These are phyloP conservation scores for Aspergillus sclerotiicarbonarius DNA, from an alignment of 495 filamentous ascomycete genomes.

Conservation along the genomic window DNA sequence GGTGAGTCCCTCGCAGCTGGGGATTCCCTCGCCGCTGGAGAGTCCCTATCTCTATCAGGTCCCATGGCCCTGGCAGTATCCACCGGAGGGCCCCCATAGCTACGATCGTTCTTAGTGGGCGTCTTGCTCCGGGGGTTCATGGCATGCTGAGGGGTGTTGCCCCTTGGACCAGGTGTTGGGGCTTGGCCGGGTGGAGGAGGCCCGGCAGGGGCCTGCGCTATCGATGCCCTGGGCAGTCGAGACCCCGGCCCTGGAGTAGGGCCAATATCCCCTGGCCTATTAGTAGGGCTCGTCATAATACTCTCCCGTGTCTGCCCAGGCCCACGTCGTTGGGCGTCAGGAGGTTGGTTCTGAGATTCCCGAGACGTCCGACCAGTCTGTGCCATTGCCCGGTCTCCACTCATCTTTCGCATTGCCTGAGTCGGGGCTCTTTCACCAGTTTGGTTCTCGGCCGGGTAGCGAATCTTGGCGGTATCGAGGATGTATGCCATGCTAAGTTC, in stretches of 20 bases:
- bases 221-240: constrained; percentile 67
- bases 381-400: constrained; percentile 35
- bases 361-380: constrained; percentile 51
- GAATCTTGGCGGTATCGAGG: constrained; percentile 91
- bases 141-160: constrained; percentile 34
- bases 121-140: constrained; percentile 56
- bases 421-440: constrained; percentile 37
- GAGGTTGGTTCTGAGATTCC: constrained; percentile 59
- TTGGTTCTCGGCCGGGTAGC: constrained; percentile 79
- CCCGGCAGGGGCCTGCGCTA: constrained; percentile 70
- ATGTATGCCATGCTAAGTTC: constrained; percentile 90
- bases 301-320: constrained; percentile 54
- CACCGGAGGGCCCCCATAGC: constrained; percentile 45
- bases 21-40: constrained; percentile 53
- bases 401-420: constrained; percentile 35
- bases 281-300: constrained; percentile 38
- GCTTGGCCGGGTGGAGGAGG: constrained; percentile 86
- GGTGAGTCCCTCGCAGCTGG: constrained; percentile 35
- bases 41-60: constrained; percentile 50
- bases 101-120: constrained; percentile 53
- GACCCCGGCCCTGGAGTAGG: constrained; percentile 49
- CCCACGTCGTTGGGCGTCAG: constrained; percentile 54
- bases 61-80: constrained; percentile 48
- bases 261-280: constrained; percentile 32
- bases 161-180: constrained; percentile 71